These are phyloP conservation scores for Cryptosporidium bovis DNA, from an alignment of 169 alveolate genomes.

Conservation along the genomic window DNA sequence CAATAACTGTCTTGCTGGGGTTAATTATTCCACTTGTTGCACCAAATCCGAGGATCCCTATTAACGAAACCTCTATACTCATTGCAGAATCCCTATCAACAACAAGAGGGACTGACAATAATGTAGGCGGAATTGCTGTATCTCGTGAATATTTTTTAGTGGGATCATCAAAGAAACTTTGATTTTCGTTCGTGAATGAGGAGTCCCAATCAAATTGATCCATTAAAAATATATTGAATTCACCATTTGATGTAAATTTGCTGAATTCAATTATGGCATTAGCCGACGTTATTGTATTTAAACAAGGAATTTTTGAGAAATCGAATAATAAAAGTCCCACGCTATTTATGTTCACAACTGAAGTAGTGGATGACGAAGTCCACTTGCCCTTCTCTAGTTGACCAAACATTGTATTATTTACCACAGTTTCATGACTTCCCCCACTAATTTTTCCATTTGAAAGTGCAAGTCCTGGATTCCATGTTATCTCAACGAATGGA, in stretches of 20 bases:
- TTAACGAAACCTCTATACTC: not conserved
- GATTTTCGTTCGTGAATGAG: conserved; percentile 32
- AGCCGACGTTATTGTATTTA: conserved; percentile 30
- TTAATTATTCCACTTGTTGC: conserved; percentile 3
- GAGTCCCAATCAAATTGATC: conserved; percentile 60
- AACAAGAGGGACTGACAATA: conserved; percentile 43
- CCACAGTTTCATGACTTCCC: conserved; percentile 7
- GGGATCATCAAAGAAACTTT: conserved; percentile 47
- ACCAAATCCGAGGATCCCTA: conserved; percentile 19
- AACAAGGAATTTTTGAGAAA: conserved; percentile 50
- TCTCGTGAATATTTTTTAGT: conserved; percentile 3
- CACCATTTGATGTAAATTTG: conserved; percentile 46
- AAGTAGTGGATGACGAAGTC: conserved; percentile 37
- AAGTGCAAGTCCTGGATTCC: conserved; percentile 52
- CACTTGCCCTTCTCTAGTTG: conserved; percentile 8
- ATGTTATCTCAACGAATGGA: conserved; percentile 28
- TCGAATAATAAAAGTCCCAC: conserved; percentile 35
- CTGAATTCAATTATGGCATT: conserved; percentile 38
- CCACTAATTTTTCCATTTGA: conserved; percentile 50
- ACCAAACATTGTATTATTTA: conserved; percentile 10
- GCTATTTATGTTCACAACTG: conserved; percentile 15
- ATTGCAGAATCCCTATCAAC: conserved; percentile 44
- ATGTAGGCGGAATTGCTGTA: conserved; percentile 37
- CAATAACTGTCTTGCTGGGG: conserved; percentile 13
- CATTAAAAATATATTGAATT: conserved; percentile 21